phyloP scores from a whole-genome alignment of 768 basidiomycete species.

The Rossbeevera mucosa region DNA sequence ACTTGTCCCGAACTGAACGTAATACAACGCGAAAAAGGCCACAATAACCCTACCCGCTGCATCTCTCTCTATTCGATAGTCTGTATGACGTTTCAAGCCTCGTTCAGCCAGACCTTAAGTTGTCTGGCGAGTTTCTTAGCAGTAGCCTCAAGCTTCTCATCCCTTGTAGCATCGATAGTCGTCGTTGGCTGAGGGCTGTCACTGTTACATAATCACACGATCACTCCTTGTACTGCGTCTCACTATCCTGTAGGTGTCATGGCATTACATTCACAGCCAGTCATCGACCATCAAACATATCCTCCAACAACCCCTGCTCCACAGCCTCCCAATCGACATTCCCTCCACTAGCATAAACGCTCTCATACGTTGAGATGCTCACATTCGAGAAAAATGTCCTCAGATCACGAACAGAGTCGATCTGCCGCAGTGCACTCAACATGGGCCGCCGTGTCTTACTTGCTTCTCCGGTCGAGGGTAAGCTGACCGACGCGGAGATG shows the following conservation, averaged over 20 bases:
- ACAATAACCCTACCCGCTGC: not conserved
- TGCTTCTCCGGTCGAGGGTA: conserved; percentile 33
- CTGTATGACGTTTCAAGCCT: conserved; percentile 4
- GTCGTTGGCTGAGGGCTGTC: too few species aligned
- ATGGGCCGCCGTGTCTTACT: conserved; percentile 68
- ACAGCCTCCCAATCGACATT: conserved; percentile 88
- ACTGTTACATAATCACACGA: too few species aligned
- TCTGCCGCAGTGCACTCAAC: conserved; percentile 60
- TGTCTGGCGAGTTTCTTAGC: conserved; percentile 51
- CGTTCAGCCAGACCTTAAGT: conserved; percentile 41
- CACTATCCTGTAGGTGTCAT: too few species aligned
- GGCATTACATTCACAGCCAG: not conserved
- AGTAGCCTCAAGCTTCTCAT: conserved; percentile 53
- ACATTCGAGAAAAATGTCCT: conserved; percentile 88
- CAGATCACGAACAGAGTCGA: conserved; percentile 81
- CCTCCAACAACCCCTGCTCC: conserved; percentile 72
- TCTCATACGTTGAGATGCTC: conserved; percentile 86
- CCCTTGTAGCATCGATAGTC: too few species aligned
- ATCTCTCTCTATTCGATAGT: too few species aligned
- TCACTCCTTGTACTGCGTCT: too few species aligned
- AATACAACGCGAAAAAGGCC: not conserved
- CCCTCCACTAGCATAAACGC: conserved; percentile 77
- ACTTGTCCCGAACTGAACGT: not conserved
- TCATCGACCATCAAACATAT: conserved; percentile 85
- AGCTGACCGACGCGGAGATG: conserved; percentile 15